A percentile compares a stretch with the other conserved stretches of the same genome.
Conservation (phyloP, 495 filamentous ascomycete species). For the Penicillium ochrochloron region DNA sequence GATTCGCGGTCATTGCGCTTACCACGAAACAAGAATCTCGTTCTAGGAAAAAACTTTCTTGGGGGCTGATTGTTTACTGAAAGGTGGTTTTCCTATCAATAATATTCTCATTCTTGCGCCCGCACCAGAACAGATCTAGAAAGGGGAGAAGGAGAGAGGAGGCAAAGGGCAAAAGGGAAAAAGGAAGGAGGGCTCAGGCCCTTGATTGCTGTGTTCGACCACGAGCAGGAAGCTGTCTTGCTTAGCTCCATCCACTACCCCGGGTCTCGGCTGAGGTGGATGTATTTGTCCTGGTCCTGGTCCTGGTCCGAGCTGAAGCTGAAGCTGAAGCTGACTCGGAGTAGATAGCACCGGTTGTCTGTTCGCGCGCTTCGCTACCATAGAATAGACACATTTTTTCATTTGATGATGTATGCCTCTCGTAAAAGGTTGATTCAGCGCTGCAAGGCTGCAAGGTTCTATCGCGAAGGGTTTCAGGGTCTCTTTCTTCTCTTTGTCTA, state of each 20-base stretch:
- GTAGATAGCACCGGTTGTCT: neutral
- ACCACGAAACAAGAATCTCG: slow-evolving; percentile 2
- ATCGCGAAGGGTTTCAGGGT: neutral
- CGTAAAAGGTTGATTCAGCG: neutral
- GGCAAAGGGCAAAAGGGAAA: neutral
- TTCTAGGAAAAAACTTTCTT: neutral
- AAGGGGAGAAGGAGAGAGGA: neutral
- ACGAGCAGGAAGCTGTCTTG: slow-evolving; percentile 2
- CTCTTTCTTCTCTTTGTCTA: neutral
- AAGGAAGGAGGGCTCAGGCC: slow-evolving; percentile 4
- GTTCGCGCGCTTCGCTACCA: slow-evolving; percentile 6
- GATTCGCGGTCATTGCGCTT: slow-evolving; percentile 23
- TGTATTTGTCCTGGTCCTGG: neutral
- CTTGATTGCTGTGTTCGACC: slow-evolving; percentile 6
- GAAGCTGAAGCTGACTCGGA: neutral
- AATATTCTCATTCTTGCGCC: neutral
- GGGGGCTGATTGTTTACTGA: neutral
- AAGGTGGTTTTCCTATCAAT: neutral
- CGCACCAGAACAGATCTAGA: neutral
- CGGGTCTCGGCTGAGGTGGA: slow-evolving; percentile 2
- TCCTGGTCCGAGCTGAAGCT: slow-evolving; percentile 1
- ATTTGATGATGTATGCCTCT: neutral
- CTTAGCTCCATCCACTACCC: slow-evolving; percentile 1
- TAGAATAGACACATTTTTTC: neutral
- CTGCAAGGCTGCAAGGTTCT: neutral